phyloP scores from a whole-genome alignment of 2,329 filamentous ascomycete genomes.

The Hirsutella thompsonii region DNA sequence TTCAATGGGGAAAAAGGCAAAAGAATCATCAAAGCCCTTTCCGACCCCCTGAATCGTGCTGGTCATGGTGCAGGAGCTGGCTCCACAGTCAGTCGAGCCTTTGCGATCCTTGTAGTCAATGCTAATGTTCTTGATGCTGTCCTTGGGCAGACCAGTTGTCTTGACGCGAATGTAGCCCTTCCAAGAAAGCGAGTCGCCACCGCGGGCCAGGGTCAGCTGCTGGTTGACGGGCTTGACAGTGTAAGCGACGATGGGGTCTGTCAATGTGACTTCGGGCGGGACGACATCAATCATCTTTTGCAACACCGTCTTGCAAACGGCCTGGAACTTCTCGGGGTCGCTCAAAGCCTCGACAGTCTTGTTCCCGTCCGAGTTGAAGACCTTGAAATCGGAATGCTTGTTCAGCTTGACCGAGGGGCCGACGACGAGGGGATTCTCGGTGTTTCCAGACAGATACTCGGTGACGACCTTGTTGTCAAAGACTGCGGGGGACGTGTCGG shows the following conservation, averaged over 20 bases:
- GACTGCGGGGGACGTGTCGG: constrained; percentile 32
- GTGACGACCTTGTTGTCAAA: constrained; percentile 46
- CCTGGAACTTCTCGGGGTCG: constrained; percentile 29
- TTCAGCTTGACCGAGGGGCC: constrained; percentile 30
- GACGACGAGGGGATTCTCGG: constrained; percentile 40
- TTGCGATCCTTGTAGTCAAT: constrained; percentile 43
- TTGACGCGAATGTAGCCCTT: constrained; percentile 44
- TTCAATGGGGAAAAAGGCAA: constrained; percentile 38
- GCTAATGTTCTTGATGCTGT: constrained; percentile 31
- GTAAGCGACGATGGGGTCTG: constrained; percentile 40
- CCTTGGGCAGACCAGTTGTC: constrained; percentile 31
- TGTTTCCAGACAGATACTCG: constrained; percentile 41
- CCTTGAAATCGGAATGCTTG: constrained; percentile 40
- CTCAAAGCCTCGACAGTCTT: constrained; percentile 36
- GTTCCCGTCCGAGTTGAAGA: constrained; percentile 44
- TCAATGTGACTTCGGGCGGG: constrained; percentile 34
- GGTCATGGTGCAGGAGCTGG: constrained; percentile 27
- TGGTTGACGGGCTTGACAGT: constrained; percentile 45
- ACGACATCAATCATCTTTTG: constrained; percentile 52
- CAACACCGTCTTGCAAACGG: constrained; percentile 35
- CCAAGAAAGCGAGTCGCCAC: constrained; percentile 33
- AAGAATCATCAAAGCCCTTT: constrained; percentile 47
- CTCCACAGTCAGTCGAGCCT: constrained; percentile 32
- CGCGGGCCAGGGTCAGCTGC: constrained; percentile 38
- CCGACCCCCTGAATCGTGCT: constrained; percentile 33